phyloP scores from a whole-genome alignment of 352 stramenopile species.

The Phytophthora pisi region DNA sequence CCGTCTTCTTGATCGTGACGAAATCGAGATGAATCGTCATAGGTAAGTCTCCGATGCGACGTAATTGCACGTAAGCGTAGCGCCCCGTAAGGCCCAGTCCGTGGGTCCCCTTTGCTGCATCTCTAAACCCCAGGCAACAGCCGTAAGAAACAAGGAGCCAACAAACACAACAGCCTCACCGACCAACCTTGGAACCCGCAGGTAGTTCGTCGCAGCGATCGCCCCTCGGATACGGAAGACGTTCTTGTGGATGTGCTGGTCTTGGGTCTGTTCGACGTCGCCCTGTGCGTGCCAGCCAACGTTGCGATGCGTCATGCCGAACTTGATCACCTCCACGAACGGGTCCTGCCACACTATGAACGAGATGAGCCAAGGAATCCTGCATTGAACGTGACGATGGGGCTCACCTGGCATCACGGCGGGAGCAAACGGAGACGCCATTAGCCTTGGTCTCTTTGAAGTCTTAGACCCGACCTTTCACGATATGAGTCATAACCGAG shows the following conservation, averaged over 20 bases:
- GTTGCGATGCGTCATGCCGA: constrained; percentile 61
- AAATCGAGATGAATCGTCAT: constrained; percentile 76
- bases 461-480: constrained; percentile 30
- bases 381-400: background rate
- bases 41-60: constrained; percentile 39
- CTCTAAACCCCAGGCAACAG: constrained; percentile 22
- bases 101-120: constrained; percentile 53
- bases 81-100: constrained; percentile 68
- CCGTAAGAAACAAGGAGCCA: background rate
- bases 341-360: constrained; percentile 84
- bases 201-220: constrained; percentile 76
- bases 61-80: constrained; percentile 75
- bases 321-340: constrained; percentile 88
- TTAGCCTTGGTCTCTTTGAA: background rate
- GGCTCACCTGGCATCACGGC: constrained; percentile 36
- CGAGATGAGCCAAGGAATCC: background rate
- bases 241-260: constrained; percentile 75
- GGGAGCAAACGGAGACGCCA: constrained; percentile 34
- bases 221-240: constrained; percentile 77
- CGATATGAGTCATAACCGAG: background rate
- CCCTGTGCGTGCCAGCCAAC: constrained; percentile 64
- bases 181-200: constrained; percentile 63
- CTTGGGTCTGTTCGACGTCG: constrained; percentile 72
- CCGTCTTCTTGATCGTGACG: constrained; percentile 69
- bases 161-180: background rate